Base-by-base conservation (phyloP, 139 green algal genomes). In the Haematococcus lacustris region DNA sequence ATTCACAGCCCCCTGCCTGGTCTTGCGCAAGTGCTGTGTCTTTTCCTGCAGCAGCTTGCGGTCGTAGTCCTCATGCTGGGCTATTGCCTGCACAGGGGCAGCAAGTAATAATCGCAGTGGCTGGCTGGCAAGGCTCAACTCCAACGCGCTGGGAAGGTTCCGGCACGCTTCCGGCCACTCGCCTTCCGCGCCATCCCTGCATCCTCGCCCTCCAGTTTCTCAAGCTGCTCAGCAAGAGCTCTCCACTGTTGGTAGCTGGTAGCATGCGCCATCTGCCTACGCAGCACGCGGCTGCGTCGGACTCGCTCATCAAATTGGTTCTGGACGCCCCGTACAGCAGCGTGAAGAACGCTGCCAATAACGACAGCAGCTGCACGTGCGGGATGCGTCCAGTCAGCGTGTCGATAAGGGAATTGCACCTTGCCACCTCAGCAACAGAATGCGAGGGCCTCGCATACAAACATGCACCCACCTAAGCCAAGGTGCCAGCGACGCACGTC, bases 41-140 rank as follows among this genome's bases (percentile, higher is more conserved):
- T 87, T 88, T 83, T 88, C 80, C 73, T 87, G 59, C 71, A 98
- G 79, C 57, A 98, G 89, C 40, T 89, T 87, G 23, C 84, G 73
- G 73, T 98, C 93, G 76, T 97, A 98, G 5, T 93, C 69, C 26
- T 75, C 86, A 61, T 85, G 84, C 75, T 51, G 51, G 38, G 25
- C 35, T 71, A 41, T 40, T 66, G 59, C 74, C 81, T 67, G 61
- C 28, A 17, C 25, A 71, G 40, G 53, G 71, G 67, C 74, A 57
- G 25, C 26, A 35, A 39, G 65, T 21, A 57, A n/a, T 13, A 39
- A 57, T 5, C 57, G 67, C 4, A 67, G 70, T 2, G 57, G 74
- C 4, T 66, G 47, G 34, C 70, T 67, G 6, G n/a, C 25, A 66
- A 66, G n/a, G n/a, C 60, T 39, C 9, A 23, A 39, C 60, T 39